Evolutionary conservation across 768 basidiomycete genomes (phyloP).

Genomic region (Agrocybe praecox): DNA sequence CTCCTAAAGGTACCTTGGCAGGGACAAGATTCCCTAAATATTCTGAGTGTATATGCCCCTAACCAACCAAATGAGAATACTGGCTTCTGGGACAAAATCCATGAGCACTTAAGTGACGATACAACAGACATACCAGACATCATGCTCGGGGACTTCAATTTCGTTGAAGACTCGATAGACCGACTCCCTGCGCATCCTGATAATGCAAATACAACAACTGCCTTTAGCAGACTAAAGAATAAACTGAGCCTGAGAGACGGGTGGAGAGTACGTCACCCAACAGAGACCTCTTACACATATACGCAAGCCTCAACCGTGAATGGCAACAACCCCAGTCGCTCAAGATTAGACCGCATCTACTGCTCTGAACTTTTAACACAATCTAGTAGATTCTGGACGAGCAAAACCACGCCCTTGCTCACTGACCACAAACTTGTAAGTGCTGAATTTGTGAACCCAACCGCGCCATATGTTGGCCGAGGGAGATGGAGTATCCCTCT

Average conservation of each 20-base stretch:
- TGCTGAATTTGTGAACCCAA: slow-evolving; percentile 17
- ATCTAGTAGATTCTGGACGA: slow-evolving; percentile 24
- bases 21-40: slow-evolving; percentile 12
- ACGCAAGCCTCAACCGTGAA: slow-evolving; percentile 6
- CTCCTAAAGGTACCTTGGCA: slow-evolving; percentile 18
- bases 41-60: slow-evolving; percentile 38
- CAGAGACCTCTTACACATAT: slow-evolving; percentile 28
- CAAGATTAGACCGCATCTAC: slow-evolving; percentile 38
- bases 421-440: slow-evolving; percentile 33
- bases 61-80: slow-evolving; percentile 17
- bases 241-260: slow-evolving; percentile 26
- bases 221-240: slow-evolving; percentile 22
- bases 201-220: neutral
- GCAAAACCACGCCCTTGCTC: slow-evolving; percentile 11
- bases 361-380: slow-evolving; percentile 9
- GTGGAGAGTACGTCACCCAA: slow-evolving; percentile 28
- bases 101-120: no score
- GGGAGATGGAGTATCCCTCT: slow-evolving; percentile 31
- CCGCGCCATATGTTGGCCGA: slow-evolving; percentile 26
- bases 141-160: slow-evolving; percentile 42
- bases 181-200: slow-evolving; percentile 27
- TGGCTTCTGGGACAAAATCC: slow-evolving; percentile 14
- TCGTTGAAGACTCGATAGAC: slow-evolving; percentile 38
- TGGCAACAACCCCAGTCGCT: slow-evolving; percentile 10
- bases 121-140: no score